phyloP scores from a whole-genome alignment of 2,329 filamentous ascomycete genomes.

The Alternaria brassicicola region DNA sequence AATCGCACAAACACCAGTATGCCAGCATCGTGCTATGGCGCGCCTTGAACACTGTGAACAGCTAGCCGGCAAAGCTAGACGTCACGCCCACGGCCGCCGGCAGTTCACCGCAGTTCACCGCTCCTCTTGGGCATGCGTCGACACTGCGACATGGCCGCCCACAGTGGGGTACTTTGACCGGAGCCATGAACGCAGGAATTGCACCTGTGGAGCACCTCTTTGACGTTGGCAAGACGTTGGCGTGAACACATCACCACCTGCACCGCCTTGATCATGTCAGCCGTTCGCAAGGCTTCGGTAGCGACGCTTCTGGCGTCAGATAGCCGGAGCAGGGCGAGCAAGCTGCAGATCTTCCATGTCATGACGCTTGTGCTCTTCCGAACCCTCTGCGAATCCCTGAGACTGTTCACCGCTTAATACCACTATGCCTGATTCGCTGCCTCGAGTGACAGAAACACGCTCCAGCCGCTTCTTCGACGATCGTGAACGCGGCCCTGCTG shows the following conservation, averaged over 20 bases:
- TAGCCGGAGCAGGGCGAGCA: conserved; percentile 45
- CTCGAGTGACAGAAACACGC: conserved; percentile 23
- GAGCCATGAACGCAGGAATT: conserved; percentile 23
- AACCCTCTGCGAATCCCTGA: conserved; percentile 45
- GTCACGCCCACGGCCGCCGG: conserved; percentile 38
- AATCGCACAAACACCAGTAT: conserved; percentile 24
- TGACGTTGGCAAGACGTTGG: conserved; percentile 29
- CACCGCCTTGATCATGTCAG: conserved; percentile 47
- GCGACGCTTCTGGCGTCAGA: conserved; percentile 44
- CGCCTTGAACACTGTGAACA: conserved; percentile 22
- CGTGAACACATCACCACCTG: conserved; percentile 46
- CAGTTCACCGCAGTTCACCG: conserved; percentile 46
- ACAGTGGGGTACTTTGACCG: conserved; percentile 22
- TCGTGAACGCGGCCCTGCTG: conserved; percentile 31
- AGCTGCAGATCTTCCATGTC: conserved; percentile 52
- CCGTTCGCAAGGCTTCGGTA: conserved; percentile 47
- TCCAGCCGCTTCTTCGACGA: conserved; percentile 20
- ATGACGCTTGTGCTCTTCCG: conserved; percentile 45
- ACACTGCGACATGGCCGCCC: conserved; percentile 19
- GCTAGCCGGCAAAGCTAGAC: conserved; percentile 23
- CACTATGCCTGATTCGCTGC: conserved; percentile 45
- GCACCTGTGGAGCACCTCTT: conserved; percentile 16
- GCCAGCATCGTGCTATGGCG: conserved; percentile 28
- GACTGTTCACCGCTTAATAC: conserved; percentile 45
- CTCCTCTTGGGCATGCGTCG: conserved; percentile 31